Evolutionary conservation across 2,329 filamentous ascomycete genomes (phyloP), one percentile per base, ranked within the genome.

Genomic region (Monilinia laxa): DNA sequence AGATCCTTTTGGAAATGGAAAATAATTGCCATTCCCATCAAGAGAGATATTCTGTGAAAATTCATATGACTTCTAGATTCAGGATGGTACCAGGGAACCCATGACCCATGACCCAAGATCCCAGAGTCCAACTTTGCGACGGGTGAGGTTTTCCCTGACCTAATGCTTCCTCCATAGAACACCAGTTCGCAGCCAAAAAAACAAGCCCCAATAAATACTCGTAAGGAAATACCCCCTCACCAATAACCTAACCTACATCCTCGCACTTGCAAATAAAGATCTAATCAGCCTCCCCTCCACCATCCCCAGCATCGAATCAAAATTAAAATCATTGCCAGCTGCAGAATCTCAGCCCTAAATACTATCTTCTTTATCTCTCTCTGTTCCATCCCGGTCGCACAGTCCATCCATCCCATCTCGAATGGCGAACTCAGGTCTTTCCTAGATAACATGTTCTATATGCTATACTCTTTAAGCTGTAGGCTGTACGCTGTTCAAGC

Each of bases 281-380:
- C 7, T 11, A 51, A 23, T 18, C 47, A 51, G 9, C 45, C 9
- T n/a, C 18, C 5, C 45, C 1, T 47, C 45, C 45, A 6, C 7
- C 45, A 6, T 20, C 18, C 20, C 47, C 20, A 51, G 42, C 42
- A 14, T 5, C 42, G 11, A 45, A 28, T 2, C 16, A 58, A 18
- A 25, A 45, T 7, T 6, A 42, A 20, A 42, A 20, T n/a, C 10
- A 58, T 45, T 12, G 14, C 20, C 38, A 45, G n/a, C n/a, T n/a
- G n/a, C n/a, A n/a, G 23, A 18, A 58, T 47, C 42, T 59, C 56
- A 59, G 56, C 56, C 56, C 40, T 59, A 59, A 35, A 59, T 59
- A 49, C 42, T 18, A 49, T 47, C 25, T 59, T 25, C 57, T 6
- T 28, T 25, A 25, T 18, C 31, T 10, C 31, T 18, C 28, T 20